Base-by-base conservation (phyloP, 23 red algal genomes). In the Cyanidioschyzon merolae region DNA sequence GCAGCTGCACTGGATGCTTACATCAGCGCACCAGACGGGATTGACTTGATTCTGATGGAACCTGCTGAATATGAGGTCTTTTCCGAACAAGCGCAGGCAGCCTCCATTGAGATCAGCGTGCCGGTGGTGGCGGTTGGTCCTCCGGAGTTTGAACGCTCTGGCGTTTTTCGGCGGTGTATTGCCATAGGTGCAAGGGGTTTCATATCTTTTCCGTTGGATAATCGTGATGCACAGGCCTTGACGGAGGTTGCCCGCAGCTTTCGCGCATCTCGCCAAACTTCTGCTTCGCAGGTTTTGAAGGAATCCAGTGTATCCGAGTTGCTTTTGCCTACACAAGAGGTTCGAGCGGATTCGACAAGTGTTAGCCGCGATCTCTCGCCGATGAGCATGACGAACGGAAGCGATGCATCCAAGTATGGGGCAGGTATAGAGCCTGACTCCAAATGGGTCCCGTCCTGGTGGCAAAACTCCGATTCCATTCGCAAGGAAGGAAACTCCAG, bases 141-240 rank as follows among this genome's bases (percentile, higher is more conserved):
- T 25, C 63, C 63, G 12, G 63, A 71, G 32, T 71, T 17, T 35
- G 63, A 71, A 71, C n/a, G n/a, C 3, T 27, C 16, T 7, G 63
- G 63, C 29, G 32, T 71, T 25, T 71, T 71, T 32, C 63, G 30
- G 32, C 21, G 32, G 29, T 71, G 63, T 35, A 32, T 71, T 7
- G 32, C 32, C n/a, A 7, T 17, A 7, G 63, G 63, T 27, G 63
- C 63, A 25, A 71, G 7, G 7, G 63, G 63, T 27, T 71, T 32
- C 63, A 71, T 71, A 35, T 25, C 32, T 12, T 71, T 71, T 35
- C 63, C 63, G 12, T 27, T 71, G 12, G 63, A 71, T 25, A 71
- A 7, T 25, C 63, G n/a, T 17, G 63, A 71, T 35, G 21, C 63
- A 54, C 7, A 21, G 45, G 45, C 45, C 45, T 21, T 54, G 45